Base-by-base conservation (phyloP, 768 basidiomycete genomes). In the Austroboletus eburneus region DNA sequence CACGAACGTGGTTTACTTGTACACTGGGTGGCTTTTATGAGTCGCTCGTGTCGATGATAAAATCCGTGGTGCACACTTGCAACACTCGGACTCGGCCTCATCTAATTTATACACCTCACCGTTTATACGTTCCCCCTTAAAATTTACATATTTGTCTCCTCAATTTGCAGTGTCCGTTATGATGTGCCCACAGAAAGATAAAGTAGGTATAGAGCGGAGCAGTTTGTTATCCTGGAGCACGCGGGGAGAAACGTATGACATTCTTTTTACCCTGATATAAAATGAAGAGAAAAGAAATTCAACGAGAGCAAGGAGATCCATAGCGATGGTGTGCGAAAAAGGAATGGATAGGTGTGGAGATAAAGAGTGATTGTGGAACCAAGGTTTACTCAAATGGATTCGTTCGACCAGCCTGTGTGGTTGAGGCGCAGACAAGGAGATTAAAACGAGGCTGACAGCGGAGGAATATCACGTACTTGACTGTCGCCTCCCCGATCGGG, bases 401-500 rank as follows among this genome's bases (percentile, higher is more conserved):
- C 24, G 87, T 89, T 49, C 82, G 78, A 45, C 83, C 87, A 43
- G 85, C 81, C 87, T 89, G 41, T 37, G 46, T 7, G 4, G 25
- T 17, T 21, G 13, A 3, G n/a, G 20, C 16, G 16, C 17, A 5
- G 10, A 32, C 17, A 23, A 27, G 10, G 25, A 5, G 25, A 27
- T 4, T 9, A 36, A 25, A 35, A 23, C 21, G 27, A 22, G 17
- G 9, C 4, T 42, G 18, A 56, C n/a, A n/a, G n/a, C n/a, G n/a
- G n/a, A n/a, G n/a, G n/a, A n/a, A n/a, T n/a, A n/a, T n/a, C 22
- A 62, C 72, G 34, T 58, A 83, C 87, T 77, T 90, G 87, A 51
- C 75, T 63, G 43, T 88, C 81, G 5, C 84, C 85, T 36, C 81
- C 84, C 14, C 85, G 73, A 63, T 86, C 82, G 3, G 78, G 69